Conservation (phyloP, 176 grass and related monocot genomes). For the Carex myosuroides region DNA sequence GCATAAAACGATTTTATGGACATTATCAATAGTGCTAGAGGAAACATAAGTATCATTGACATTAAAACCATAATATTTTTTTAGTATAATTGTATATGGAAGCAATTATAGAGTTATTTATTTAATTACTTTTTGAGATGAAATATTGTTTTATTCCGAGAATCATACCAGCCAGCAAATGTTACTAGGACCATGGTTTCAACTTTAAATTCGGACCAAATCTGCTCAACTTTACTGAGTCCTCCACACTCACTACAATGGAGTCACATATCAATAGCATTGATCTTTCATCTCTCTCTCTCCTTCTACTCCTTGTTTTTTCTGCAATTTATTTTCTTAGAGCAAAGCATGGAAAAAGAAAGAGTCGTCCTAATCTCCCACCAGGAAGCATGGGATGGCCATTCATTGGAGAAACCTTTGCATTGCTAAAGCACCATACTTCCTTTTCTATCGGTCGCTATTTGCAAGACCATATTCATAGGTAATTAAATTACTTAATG, state of each 20-base stretch:
- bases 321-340: neutral
- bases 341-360: constrained; percentile 18
- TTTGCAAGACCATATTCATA: constrained; percentile 24
- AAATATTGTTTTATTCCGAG: too few species aligned
- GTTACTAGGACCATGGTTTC: neutral
- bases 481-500: constrained; percentile 1
- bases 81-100: too few species aligned
- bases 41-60: too few species aligned
- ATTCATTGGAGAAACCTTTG: constrained; percentile 36
- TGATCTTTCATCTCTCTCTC: neutral
- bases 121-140: too few species aligned
- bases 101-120: too few species aligned
- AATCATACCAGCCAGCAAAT: neutral
- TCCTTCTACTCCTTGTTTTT: neutral
- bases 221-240: neutral
- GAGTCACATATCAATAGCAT: neutral
- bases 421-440: constrained; percentile 17
- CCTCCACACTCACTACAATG: neutral
- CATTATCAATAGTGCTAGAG: too few species aligned
- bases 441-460: constrained; percentile 25
- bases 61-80: too few species aligned
- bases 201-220: neutral
- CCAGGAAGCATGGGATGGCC: constrained; percentile 33
- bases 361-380: constrained; percentile 19
- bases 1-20: too few species aligned